Conservation (phyloP, 306 rosid species). For the Citrullus colocynthis region DNA sequence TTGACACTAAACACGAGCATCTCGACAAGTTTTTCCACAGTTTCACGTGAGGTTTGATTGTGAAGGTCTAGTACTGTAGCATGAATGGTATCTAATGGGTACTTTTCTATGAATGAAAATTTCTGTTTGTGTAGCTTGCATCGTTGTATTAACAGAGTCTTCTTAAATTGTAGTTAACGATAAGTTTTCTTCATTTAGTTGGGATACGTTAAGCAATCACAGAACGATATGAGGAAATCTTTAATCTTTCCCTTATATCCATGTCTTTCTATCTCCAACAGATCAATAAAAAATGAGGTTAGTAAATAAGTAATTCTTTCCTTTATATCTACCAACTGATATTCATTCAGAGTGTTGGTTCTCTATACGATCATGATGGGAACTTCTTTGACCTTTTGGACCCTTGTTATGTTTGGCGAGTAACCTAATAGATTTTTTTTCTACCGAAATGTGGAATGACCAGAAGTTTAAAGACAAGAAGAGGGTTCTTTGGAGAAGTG, state of each 20-base stretch:
- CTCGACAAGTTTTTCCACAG: neutral
- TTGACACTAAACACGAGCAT: neutral
- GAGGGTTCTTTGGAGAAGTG: neutral
- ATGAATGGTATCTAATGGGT: neutral
- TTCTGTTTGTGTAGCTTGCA: neutral
- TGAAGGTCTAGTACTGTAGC: neutral
- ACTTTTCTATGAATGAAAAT: neutral
- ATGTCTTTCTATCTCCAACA: neutral
- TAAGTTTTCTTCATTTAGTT: neutral
- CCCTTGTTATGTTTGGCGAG: neutral
- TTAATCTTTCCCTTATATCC: neutral
- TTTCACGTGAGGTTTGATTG: neutral
- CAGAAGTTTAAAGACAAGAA: neutral
- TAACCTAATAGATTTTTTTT: neutral
- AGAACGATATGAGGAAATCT: neutral
- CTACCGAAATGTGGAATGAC: neutral
- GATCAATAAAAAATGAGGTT: neutral
- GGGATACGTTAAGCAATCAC: neutral
- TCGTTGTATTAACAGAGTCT: neutral
- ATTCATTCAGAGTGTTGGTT: neutral
- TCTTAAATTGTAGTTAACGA: neutral
- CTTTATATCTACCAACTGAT: neutral
- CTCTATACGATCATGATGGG: neutral
- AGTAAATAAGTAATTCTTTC: neutral
- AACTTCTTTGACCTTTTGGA: neutral